Conservation (phyloP, 164 flowering plant species). For the Aristolochia fimbriata region DNA sequence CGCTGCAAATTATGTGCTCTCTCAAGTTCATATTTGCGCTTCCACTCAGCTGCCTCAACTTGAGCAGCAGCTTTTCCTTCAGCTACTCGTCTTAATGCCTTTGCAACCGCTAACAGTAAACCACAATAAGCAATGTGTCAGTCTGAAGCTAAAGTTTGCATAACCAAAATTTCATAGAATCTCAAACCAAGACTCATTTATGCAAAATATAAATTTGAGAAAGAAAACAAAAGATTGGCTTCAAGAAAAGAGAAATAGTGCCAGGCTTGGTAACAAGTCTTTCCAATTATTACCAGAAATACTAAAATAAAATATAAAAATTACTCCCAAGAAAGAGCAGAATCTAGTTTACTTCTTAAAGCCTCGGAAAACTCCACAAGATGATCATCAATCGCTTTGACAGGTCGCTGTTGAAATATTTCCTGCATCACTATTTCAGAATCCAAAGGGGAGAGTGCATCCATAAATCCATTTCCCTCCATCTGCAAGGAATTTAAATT, state of each 20-base stretch:
- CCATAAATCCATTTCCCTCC: conserved; percentile 46
- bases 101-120: conserved; percentile 64
- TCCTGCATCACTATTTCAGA: conserved; percentile 65
- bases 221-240: too few species aligned
- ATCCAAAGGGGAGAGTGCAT: conserved; percentile 27
- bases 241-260: too few species aligned
- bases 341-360: conserved; percentile 54
- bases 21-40: conserved; percentile 85
- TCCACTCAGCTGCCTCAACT: conserved; percentile 99
- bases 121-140: too few species aligned
- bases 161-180: too few species aligned
- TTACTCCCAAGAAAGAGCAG: not conserved
- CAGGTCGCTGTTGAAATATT: conserved; percentile 44
- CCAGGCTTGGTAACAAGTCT: too few species aligned
- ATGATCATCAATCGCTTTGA: conserved; percentile 68
- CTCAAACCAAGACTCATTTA: too few species aligned
- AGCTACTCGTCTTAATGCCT: conserved; percentile 72
- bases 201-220: too few species aligned
- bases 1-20: conserved; percentile 42
- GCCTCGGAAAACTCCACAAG: conserved; percentile 94
- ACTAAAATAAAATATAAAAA: not conserved
- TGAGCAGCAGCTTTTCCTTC: conserved; percentile 96
- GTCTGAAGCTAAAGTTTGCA: too few species aligned
- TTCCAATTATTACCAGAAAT: not conserved
- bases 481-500: conserved; percentile 21